These are phyloP conservation scores for Akebia trifoliata DNA, from an alignment of 164 flowering plant genomes.

Conservation along the genomic window DNA sequence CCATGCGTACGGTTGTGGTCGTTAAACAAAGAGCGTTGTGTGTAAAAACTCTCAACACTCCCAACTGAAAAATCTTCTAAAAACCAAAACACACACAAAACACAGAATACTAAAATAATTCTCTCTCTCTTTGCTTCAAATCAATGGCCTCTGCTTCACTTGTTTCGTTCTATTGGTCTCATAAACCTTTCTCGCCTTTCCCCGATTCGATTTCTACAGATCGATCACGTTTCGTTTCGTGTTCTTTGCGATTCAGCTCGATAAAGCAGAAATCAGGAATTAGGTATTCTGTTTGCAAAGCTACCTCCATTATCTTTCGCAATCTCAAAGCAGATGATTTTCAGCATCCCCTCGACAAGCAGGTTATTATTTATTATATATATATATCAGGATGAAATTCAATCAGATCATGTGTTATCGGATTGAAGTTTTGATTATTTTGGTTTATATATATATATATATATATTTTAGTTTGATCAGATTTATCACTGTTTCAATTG, in stretches of 20 bases:
- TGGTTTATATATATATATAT: neutral
- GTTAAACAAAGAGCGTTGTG: too few species aligned
- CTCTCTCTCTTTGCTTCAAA: neutral
- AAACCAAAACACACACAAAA: too few species aligned
- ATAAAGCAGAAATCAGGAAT: neutral
- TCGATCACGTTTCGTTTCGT: neutral
- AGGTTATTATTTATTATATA: conserved; percentile 12
- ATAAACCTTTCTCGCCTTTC: neutral
- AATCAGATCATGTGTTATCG: neutral
- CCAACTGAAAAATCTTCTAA: too few species aligned
- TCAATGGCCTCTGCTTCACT: conserved; percentile 24
- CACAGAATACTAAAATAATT: too few species aligned
- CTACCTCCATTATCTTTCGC: conserved; percentile 21
- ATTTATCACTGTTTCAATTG: neutral
- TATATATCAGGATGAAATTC: neutral
- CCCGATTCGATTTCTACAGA: neutral
- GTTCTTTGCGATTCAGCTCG: conserved; percentile 8
- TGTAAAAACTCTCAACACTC: too few species aligned
- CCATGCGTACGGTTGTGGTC: too few species aligned
- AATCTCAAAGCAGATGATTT: conserved; percentile 35
- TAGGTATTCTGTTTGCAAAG: conserved; percentile 11
- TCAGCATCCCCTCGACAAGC: conserved; percentile 35
- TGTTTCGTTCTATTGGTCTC: conserved; percentile 11
- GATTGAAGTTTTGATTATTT: neutral
- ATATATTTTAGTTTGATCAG: neutral